Conservation (phyloP, 176 grass and related monocot genomes). For the Zizania latifolia region DNA sequence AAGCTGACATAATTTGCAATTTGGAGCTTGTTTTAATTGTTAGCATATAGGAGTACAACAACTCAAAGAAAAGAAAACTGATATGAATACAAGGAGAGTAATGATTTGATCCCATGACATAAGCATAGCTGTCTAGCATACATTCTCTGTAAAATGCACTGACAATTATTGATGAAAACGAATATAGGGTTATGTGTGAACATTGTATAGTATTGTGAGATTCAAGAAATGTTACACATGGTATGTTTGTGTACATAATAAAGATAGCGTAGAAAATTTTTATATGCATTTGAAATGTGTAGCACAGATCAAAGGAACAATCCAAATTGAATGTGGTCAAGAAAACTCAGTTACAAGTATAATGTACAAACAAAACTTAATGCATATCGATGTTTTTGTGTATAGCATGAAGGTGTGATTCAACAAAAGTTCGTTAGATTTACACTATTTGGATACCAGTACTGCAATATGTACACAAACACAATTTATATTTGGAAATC, state of each 20-base stretch:
- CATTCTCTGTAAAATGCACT: slow-evolving; percentile 6
- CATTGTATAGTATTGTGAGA: background rate
- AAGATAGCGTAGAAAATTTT: background rate
- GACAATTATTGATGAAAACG: background rate
- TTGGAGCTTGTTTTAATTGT: slow-evolving; percentile 9
- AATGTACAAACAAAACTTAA: background rate
- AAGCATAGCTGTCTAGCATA: background rate
- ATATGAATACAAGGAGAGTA: slow-evolving; percentile 22
- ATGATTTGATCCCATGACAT: slow-evolving; percentile 19
- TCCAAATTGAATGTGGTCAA: background rate
- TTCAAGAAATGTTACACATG: background rate
- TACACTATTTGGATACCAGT: background rate
- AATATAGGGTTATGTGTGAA: background rate
- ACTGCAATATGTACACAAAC: too few species aligned
- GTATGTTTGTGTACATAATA: background rate
- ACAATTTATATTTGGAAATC: too few species aligned
- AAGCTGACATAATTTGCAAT: slow-evolving; percentile 1
- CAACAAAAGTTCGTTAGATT: background rate
- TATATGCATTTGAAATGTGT: background rate
- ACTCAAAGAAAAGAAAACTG: slow-evolving; percentile 5
- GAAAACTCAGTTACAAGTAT: background rate
- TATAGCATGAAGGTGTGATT: background rate
- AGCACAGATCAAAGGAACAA: background rate
- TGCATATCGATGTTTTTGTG: background rate
- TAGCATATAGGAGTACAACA: background rate